Evolutionary conservation across 768 basidiomycete species (phyloP).

Genomic region (Tremella yokohamensis): DNA sequence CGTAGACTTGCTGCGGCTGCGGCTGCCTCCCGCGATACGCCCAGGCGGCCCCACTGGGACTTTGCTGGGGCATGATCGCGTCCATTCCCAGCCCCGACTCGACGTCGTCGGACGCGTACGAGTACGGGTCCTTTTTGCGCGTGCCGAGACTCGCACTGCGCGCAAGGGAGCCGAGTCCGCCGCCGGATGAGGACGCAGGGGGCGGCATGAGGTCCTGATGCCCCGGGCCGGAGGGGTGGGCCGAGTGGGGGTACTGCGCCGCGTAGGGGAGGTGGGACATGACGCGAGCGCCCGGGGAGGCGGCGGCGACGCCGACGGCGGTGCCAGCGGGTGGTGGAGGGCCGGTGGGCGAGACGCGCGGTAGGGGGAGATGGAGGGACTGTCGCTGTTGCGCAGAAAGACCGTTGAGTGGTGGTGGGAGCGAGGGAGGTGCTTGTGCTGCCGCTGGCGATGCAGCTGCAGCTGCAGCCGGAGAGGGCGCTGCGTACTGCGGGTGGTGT

Average conservation of each 20-base stretch:
- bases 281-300: neutral
- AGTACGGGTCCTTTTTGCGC: constrained; percentile 46
- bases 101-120: constrained; percentile 46
- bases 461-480: neutral
- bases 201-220: constrained; percentile 30
- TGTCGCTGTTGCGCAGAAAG: constrained; percentile 1
- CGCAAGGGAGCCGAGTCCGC: constrained; percentile 33
- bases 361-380: constrained; percentile 12
- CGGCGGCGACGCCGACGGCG: too few relatives aligned
- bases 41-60: constrained; percentile 1
- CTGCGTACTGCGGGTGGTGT: constrained; percentile 4
- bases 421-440: neutral
- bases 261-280: constrained; percentile 10
- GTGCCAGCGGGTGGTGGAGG: neutral
- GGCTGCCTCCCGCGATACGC: constrained; percentile 7
- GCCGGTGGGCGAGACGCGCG: neutral
- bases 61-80: constrained; percentile 13
- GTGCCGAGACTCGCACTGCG: constrained; percentile 45
- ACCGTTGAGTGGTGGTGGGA: constrained; percentile 7
- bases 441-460: too few relatives aligned
- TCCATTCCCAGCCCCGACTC: constrained; percentile 48
- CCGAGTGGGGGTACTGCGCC: constrained; percentile 5
- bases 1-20: constrained; percentile 8
- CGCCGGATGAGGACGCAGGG: constrained; percentile 21
- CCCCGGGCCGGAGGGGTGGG: constrained; percentile 16